Evolutionary conservation across 768 basidiomycete genomes (phyloP), one percentile per base, ranked within the genome.

Genomic region (Lactarius indigo): DNA sequence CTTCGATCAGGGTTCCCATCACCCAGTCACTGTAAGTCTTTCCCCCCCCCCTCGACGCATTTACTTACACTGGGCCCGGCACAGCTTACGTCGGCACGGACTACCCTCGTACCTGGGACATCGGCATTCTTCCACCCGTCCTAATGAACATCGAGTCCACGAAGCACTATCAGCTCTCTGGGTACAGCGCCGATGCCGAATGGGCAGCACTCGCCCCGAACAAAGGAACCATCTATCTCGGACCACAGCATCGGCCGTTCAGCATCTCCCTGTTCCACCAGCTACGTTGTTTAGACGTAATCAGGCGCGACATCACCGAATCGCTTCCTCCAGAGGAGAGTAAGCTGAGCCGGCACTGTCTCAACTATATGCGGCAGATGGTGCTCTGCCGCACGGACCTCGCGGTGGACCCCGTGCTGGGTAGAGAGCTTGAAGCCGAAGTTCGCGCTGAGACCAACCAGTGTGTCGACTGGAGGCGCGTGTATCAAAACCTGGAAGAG

Each of bases 291-390:
- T 72, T 81, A 68, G 71, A 81, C 52, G 68, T 79, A 20, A 57
- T 80, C n/a, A 75, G 78, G 31, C 68, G 37, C 8, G 72, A 74
- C 42, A 65, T 77, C 63, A 63, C 63, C 2, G 41, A 57, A 37
- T 33, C 55, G 52, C 33, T 7, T 59, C 20, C 39, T 20, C 44
- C 3, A 28, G 31, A 59, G 37, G 47, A 33, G 57, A 33, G 42
- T 41, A 33, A 33, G 57, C 42, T 60, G 66, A 58, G 57, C 30
- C 68, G 73, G 12, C 79, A 81, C 41, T 81, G 79, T 56, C 64
- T 81, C 69, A 81, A 80, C 63, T 80, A 81, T 39, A 65, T 81
- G 20, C 71, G 76, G 4, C 78, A 81, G 73, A 76, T 76, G 74
- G 63, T 79, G 0, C 68, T 78, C 33, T 81, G 80, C 50, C 74